Conservation (phyloP, 495 filamentous ascomycete species). For the Trichoderma orchidacearum region DNA sequence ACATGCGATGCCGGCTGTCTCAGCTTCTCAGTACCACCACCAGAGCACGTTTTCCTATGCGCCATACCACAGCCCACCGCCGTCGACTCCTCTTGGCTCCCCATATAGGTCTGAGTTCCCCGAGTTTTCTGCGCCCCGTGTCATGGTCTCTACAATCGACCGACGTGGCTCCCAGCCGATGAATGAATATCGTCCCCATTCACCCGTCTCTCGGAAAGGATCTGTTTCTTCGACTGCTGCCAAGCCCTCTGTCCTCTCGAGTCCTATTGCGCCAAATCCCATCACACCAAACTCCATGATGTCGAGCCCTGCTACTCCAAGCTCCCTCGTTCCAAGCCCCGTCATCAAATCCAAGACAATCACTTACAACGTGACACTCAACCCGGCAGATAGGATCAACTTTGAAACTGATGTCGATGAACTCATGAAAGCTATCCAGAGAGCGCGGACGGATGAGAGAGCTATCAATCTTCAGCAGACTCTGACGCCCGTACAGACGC, state of each 20-base stretch:
- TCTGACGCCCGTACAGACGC: background rate
- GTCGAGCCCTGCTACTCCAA: constrained; percentile 12
- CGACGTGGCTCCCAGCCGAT: background rate
- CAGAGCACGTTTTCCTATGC: constrained; percentile 19
- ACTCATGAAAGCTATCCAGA: constrained; percentile 89
- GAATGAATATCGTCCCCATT: background rate
- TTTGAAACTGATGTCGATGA: constrained; percentile 78
- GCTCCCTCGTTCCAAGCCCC: background rate
- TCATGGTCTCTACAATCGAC: background rate
- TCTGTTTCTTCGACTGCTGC: background rate
- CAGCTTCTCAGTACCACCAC: constrained; percentile 19
- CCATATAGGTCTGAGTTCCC: constrained; percentile 23
- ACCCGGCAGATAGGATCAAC: constrained; percentile 25
- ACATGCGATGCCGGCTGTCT: constrained; percentile 19
- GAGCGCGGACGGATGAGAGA: background rate
- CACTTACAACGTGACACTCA: constrained; percentile 11
- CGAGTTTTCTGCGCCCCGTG: constrained; percentile 12
- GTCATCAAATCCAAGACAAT: constrained; percentile 9
- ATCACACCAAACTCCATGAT: background rate
- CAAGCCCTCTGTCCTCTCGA: background rate
- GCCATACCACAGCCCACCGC: constrained; percentile 13
- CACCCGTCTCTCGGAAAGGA: constrained; percentile 6
- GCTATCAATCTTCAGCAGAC: constrained; percentile 1
- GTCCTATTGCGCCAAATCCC: background rate
- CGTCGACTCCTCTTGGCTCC: constrained; percentile 12